Percentiles rank a stretch among this genome's conserved stretches.
These are phyloP conservation scores for Magnolia changhungtana DNA, from an alignment of 164 flowering plant species.

Conservation along the genomic window DNA sequence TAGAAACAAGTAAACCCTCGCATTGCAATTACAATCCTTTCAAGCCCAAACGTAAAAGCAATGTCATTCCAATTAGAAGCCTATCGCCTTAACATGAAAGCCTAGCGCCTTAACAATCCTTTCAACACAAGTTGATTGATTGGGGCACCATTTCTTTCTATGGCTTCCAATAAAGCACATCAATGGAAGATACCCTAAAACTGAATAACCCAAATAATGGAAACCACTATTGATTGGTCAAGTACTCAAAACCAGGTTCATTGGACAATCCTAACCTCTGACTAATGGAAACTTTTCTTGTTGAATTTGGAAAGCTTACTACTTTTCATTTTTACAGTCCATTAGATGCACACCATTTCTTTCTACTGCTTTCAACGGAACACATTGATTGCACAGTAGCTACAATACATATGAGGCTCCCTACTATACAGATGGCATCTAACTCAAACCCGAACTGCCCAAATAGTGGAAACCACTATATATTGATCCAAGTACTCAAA, in stretches of 20 bases:
- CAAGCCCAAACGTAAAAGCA: too few species aligned
- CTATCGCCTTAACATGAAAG: too few species aligned
- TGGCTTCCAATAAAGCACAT: neutral
- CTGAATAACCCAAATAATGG: neutral
- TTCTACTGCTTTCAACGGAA: neutral
- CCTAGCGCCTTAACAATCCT: too few species aligned
- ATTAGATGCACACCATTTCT: neutral
- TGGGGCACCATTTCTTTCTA: too few species aligned
- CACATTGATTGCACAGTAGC: neutral
- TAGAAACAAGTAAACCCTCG: too few species aligned
- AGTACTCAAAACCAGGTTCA: neutral
- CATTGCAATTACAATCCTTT: too few species aligned
- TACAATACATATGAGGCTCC: too few species aligned
- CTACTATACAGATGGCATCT: neutral
- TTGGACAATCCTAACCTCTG: neutral
- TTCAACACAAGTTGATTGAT: too few species aligned
- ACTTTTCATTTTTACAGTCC: neutral
- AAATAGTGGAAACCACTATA: neutral
- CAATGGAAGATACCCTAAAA: neutral
- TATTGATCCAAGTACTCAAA: neutral
- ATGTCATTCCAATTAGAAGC: too few species aligned
- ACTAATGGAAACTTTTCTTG: neutral
- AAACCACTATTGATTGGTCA: neutral
- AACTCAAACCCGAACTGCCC: neutral
- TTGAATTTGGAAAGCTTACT: neutral